Base-by-base conservation (phyloP, 257 asterid species). In the Nicotiana undulata region DNA sequence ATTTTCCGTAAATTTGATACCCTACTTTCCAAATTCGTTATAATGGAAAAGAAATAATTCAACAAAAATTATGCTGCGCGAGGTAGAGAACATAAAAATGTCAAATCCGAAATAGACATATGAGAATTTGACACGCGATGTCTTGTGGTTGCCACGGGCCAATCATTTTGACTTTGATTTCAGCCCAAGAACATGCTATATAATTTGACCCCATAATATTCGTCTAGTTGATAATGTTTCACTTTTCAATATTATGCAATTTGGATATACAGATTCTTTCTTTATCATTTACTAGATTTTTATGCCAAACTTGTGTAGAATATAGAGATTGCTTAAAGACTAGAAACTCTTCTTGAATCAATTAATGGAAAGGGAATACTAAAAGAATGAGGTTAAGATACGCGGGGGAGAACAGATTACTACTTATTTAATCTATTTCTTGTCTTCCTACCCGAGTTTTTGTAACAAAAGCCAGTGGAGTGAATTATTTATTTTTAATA, bases 161-260 rank as follows among this genome's bases (percentile, higher is more conserved):
- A 44, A 72, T 72, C 60, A 46, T 72, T 46, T 82, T 83, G 87
- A 84, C 87, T 82, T 85, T 82, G 37, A 86, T 79, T 65, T 67
- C 74, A 80, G 84, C 89, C 89, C 83, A 88, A 83, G 78, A 88
- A 84, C 56, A 75, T 84, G 89, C 86, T 52, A 28, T 40, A 16
- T 68, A 29, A 34, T 49, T 74, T 63, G 46, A 83, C 79, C 59
- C 59, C 61, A 44, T 40, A 44, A 34, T n/a, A 70, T 70, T 70
- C 77, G 3, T 68, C 8, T 51, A 51, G 78, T 72, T 72, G 51
- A 46, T 72, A 72, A 72, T 72, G 78, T 58, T 44, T 15, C 40
- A 44, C 60, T 72, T 72, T 24, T 46, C 60, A 7, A 46, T 51
- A 51, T 70, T 52, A 72, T 24, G 78, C 78, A 72, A 3, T 72